phyloP scores from a whole-genome alignment of 2,329 filamentous ascomycete genomes.

The Paracamarosporium sp. region DNA sequence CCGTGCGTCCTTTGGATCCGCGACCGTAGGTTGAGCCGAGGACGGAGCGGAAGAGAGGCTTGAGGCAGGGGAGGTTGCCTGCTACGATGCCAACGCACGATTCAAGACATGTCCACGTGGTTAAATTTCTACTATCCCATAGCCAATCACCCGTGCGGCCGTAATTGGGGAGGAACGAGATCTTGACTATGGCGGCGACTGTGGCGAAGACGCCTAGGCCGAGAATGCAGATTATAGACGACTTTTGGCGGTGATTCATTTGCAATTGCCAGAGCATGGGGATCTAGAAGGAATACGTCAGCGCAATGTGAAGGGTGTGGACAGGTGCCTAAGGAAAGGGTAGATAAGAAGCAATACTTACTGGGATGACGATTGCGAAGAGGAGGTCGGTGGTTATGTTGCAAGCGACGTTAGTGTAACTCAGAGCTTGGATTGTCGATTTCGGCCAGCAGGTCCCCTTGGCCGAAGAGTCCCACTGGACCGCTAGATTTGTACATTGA shows the following conservation, averaged over 20 bases:
- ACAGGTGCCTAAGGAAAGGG: too few relatives aligned
- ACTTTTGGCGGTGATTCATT: conserved; percentile 51
- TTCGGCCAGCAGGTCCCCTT: conserved; percentile 52
- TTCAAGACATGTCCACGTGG: conserved; percentile 56
- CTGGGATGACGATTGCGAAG: conserved; percentile 50
- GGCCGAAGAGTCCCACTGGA: conserved; percentile 53
- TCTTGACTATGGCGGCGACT: conserved; percentile 51
- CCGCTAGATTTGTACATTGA: conserved; percentile 56
- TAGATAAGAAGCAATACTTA: conserved; percentile 13
- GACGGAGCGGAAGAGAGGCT: conserved; percentile 49
- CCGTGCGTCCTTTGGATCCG: conserved; percentile 19
- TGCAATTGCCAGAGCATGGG: conserved; percentile 40
- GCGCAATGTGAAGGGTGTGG: too few relatives aligned
- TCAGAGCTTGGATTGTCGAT: conserved; percentile 49
- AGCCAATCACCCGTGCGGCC: conserved; percentile 48
- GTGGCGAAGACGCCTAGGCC: conserved; percentile 55
- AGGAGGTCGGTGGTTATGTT: conserved; percentile 52
- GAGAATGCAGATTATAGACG: conserved; percentile 51
- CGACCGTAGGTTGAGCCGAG: conserved; percentile 41
- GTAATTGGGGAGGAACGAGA: conserved; percentile 40
- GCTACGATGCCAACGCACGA: conserved; percentile 54
- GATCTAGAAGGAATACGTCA: conserved; percentile 15
- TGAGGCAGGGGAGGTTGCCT: conserved; percentile 52
- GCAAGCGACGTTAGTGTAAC: conserved; percentile 54
- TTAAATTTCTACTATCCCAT: conserved; percentile 45